Evolutionary conservation across 106 monocot genomes (phyloP).

Genomic region (Dendrobium chrysotoxum): DNA sequence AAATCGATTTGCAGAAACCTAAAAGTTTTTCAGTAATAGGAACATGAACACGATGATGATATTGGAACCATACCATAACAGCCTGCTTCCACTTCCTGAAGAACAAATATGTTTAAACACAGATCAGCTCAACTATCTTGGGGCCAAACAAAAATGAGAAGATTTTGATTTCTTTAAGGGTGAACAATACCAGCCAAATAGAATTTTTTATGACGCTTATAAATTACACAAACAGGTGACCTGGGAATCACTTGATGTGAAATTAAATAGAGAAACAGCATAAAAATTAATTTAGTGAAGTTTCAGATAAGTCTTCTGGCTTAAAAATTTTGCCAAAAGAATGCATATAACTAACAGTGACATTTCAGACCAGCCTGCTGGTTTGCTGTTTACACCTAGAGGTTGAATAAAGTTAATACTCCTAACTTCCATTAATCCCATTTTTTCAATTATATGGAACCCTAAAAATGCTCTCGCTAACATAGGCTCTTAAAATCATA

Average conservation of each 20-base stretch:
- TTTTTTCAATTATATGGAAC: too few species aligned
- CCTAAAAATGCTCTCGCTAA: too few species aligned
- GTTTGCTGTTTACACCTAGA: neutral
- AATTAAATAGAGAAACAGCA: neutral
- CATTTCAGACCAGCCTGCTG: neutral
- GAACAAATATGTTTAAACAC: neutral
- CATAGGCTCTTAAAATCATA: too few species aligned
- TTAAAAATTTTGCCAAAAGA: neutral
- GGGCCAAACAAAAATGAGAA: neutral
- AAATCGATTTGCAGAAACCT: neutral
- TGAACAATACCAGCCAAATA: neutral
- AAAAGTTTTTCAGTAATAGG: neutral
- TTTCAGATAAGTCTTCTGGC: neutral
- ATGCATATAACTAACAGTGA: neutral
- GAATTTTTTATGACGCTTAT: neutral
- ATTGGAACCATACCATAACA: neutral
- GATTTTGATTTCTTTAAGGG: neutral
- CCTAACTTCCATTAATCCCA: too few species aligned
- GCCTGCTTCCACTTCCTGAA: constrained; percentile 1
- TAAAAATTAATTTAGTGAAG: neutral
- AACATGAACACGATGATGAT: neutral
- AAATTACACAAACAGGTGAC: neutral
- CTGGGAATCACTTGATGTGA: neutral
- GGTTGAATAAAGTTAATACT: neutral
- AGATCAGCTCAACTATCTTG: neutral